Percentiles rank a stretch among this genome's conserved stretches.
Evolutionary conservation across 257 asterid genomes (phyloP).

Genomic region (Scutellaria minor): DNA sequence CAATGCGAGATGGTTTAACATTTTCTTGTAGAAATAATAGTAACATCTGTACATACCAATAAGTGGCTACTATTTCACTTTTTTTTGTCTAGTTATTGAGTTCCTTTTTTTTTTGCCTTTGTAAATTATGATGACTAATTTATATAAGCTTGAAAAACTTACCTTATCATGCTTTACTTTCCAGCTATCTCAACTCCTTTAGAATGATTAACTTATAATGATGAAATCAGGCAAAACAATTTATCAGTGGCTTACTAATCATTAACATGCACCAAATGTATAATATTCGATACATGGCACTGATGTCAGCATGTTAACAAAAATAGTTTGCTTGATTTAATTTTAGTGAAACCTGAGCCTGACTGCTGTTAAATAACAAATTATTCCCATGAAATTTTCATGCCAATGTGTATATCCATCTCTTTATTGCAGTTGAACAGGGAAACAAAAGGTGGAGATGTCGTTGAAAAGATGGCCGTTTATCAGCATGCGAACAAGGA

Average conservation of each 20-base stretch:
- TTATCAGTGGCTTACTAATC: neutral
- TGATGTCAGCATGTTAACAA: conserved; percentile 2
- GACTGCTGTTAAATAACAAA: neutral
- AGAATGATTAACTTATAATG: neutral
- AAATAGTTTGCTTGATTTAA: conserved; percentile 16
- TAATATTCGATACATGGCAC: conserved; percentile 9
- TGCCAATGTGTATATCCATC: conserved; percentile 7
- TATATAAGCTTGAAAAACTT: neutral
- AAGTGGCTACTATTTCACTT: conserved; percentile 1
- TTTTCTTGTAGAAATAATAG: neutral
- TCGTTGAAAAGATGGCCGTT: conserved; percentile 65
- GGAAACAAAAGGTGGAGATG: conserved; percentile 67
- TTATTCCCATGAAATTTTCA: conserved; percentile 1
- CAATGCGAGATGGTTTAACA: neutral
- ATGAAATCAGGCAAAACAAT: conserved; percentile 1
- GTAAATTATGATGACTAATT: neutral
- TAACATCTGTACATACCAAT: neutral
- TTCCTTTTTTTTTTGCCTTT: neutral
- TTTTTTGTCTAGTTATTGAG: neutral
- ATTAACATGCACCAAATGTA: conserved; percentile 7
- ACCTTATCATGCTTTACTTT: conserved; percentile 1
- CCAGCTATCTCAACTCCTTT: neutral
- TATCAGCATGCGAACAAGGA: conserved; percentile 89
- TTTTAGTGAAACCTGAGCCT: conserved; percentile 5
- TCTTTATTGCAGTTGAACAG: conserved; percentile 63